These are phyloP conservation scores for Ogataea corticis DNA, from an alignment of 805 yeast species.

Conservation along the genomic window DNA sequence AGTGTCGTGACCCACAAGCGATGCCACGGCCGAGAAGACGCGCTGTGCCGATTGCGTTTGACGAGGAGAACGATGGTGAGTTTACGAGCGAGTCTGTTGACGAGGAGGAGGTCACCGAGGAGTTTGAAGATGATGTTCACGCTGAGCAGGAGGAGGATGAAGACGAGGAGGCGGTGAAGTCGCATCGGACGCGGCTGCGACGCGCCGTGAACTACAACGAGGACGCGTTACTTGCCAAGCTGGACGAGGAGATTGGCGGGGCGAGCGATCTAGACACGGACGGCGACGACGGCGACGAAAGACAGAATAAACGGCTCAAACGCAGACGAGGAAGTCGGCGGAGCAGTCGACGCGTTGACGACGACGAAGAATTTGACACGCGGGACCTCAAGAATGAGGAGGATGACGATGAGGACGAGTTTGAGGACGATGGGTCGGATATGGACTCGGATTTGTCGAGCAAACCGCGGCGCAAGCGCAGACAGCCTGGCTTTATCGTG, in stretches of 20 bases:
- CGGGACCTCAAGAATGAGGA: slow-evolving; percentile 7
- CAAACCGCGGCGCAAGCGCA: slow-evolving; percentile 18
- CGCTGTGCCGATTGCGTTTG: slow-evolving; percentile 4
- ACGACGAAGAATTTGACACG: slow-evolving; percentile 29
- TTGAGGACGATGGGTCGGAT: slow-evolving; percentile 20
- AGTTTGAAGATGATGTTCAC: slow-evolving; percentile 23
- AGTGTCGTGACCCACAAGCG: background rate
- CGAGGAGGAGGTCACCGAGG: slow-evolving; percentile 25
- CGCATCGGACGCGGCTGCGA: slow-evolving; percentile 32
- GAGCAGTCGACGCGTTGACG: slow-evolving; percentile 23
- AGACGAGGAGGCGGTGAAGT: slow-evolving; percentile 25
- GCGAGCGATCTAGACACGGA: slow-evolving; percentile 16
- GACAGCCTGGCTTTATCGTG: slow-evolving; percentile 26
- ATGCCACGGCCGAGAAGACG: slow-evolving; percentile 1
- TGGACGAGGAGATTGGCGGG: slow-evolving; percentile 29
- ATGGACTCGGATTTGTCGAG: slow-evolving; percentile 24
- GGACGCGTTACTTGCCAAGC: slow-evolving; percentile 28
- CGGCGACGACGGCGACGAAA: slow-evolving; percentile 24
- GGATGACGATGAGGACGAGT: slow-evolving; percentile 27
- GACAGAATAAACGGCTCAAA: slow-evolving; percentile 20
- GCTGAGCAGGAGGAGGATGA: slow-evolving; percentile 12
- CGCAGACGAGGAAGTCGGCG: slow-evolving; percentile 9
- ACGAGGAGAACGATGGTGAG: slow-evolving; percentile 22
- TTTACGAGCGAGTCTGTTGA: slow-evolving; percentile 11
- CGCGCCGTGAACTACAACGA: slow-evolving; percentile 36